phyloP scores from a whole-genome alignment of 805 yeast species.

The Saccharomycopsis sp. region DNA sequence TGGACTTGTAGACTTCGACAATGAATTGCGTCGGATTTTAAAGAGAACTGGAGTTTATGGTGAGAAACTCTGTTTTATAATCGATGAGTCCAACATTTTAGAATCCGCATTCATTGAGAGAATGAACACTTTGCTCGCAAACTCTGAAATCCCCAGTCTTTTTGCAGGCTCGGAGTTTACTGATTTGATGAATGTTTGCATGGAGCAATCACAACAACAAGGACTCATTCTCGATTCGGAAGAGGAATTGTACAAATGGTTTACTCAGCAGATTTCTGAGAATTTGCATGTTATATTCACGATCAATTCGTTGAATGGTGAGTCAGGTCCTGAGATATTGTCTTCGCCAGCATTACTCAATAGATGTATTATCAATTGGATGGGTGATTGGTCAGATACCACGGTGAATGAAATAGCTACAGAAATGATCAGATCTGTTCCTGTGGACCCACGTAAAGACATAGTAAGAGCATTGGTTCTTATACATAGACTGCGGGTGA shows the following conservation, averaged over 20 bases:
- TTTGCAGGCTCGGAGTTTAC: constrained; percentile 68
- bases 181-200: constrained; percentile 46
- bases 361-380: constrained; percentile 82
- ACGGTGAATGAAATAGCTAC: constrained; percentile 47
- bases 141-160: constrained; percentile 86
- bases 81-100: constrained; percentile 73
- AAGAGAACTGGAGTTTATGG: constrained; percentile 45
- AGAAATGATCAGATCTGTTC: constrained; percentile 36
- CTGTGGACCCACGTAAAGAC: constrained; percentile 48
- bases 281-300: constrained; percentile 84
- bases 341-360: constrained; percentile 87
- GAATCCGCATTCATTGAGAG: constrained; percentile 80
- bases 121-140: constrained; percentile 89
- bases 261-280: constrained; percentile 54
- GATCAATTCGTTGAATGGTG: constrained; percentile 44
- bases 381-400: constrained; percentile 70
- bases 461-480: constrained; percentile 41
- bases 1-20: constrained; percentile 59
- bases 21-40: constrained; percentile 49
- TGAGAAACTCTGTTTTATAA: constrained; percentile 59
- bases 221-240: constrained; percentile 61
- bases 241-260: constrained; percentile 72
- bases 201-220: constrained; percentile 47
- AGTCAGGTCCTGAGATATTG: constrained; percentile 38
- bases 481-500: constrained; percentile 36